A percentile compares a stretch with the other conserved stretches of the same genome.
Evolutionary conservation across 306 rosid genomes (phyloP).

Genomic region (Abrus precatorius): DNA sequence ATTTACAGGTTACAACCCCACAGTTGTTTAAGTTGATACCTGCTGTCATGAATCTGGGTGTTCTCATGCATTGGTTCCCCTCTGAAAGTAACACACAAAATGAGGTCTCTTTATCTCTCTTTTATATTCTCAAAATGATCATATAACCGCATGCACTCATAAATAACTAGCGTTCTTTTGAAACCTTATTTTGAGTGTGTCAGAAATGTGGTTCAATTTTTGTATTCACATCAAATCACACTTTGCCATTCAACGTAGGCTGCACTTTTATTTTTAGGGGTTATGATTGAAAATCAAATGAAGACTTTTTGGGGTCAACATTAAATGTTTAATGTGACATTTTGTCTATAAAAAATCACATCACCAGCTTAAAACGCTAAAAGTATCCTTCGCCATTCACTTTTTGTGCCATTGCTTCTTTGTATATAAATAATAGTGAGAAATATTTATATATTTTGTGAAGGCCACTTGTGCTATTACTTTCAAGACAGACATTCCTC

Average conservation of each 20-base stretch:
- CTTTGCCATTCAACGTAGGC: constrained; percentile 2
- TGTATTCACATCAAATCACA: not conserved
- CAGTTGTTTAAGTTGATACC: constrained; percentile 92
- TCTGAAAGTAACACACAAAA: constrained; percentile 68
- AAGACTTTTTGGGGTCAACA: constrained; percentile 8
- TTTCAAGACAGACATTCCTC: not conserved
- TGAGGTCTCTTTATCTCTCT: constrained; percentile 73
- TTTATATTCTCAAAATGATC: constrained; percentile 14
- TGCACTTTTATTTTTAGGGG: no score
- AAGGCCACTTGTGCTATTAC: not conserved
- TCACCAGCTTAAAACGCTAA: constrained; percentile 24
- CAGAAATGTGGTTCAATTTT: not conserved
- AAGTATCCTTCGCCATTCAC: not conserved
- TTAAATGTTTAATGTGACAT: constrained; percentile 26
- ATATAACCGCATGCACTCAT: constrained; percentile 32
- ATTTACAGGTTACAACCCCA: constrained; percentile 91
- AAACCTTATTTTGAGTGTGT: not conserved
- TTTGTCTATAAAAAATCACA: not conserved
- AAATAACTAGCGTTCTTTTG: not conserved
- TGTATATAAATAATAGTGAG: not conserved
- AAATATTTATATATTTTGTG: not conserved
- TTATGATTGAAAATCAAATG: no score
- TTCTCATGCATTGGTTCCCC: constrained; percentile 98
- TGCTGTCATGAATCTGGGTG: constrained; percentile 88
- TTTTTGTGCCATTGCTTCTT: constrained; percentile 16